Base-by-base conservation (phyloP, 1,284 basidiomycete species). In the Apiotrichum mycotoxinovorans region DNA sequence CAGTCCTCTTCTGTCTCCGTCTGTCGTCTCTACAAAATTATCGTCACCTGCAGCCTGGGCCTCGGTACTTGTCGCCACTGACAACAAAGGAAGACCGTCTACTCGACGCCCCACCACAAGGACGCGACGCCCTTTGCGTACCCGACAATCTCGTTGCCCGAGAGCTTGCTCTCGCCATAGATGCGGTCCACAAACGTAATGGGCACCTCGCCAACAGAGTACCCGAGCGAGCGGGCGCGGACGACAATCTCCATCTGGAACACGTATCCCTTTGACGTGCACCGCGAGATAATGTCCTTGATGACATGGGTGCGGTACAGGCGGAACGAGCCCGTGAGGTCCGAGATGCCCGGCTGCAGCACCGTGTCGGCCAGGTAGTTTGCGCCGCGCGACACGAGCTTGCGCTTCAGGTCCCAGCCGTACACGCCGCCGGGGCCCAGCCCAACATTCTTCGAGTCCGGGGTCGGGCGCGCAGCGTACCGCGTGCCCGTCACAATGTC, bases 171-270 rank as follows among this genome's bases (percentile, higher is more conserved):
- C 77, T 94, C 91, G 4, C 91, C 91, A 73, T 88, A 94, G 66
- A 95, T 86, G 38, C 91, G 83, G 78, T 95, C 91, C 34, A 92
- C 91, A 71, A 95, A 95, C 1, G 90, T 94, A 67, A 95, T 95
- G 0, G 91, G 91, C 45, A 94, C 84, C 74, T 95, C 91, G 14
- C 89, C 91, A 1, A 95, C 84, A 7, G 82, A 83, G 77, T 91
- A 94, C 9, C 89, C 90, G 50, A 88, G 78, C 1, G 87, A 83
- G 46, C 86, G 82, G 2, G 91, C 91, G 4, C 91, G 84, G 26
- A 92, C 91, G 82, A 94, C 91, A 84, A 94, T 94, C 76, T 95
- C 91, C 91, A 95, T 95, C 79, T 95, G 91, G 80, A 95, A 94
- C 17, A 95, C 91, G 69, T 94, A 95, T 3, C 91, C 91, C 64